These are phyloP conservation scores for Phytomonas serpens DNA, from an alignment of 208 protist genomes.

Conservation along the genomic window DNA sequence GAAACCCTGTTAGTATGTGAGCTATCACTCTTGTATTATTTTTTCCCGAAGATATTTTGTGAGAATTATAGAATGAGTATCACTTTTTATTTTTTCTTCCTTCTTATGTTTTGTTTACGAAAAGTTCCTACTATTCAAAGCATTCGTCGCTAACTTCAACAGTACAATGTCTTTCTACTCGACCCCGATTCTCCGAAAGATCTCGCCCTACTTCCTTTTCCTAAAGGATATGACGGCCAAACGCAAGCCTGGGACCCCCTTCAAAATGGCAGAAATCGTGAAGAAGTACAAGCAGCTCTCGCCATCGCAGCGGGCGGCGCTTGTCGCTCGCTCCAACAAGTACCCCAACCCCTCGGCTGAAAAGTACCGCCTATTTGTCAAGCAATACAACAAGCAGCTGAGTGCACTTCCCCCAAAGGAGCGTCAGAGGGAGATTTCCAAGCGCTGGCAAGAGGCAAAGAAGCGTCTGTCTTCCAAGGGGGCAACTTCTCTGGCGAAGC, in stretches of 20 bases:
- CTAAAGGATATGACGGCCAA: not conserved
- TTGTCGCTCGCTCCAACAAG: not conserved
- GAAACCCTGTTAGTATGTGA: not conserved
- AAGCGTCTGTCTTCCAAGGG: not conserved
- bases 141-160: not conserved
- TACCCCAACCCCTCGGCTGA: not conserved
- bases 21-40: not conserved
- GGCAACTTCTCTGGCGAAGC: not conserved
- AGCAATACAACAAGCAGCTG: not conserved
- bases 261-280: not conserved
- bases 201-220: not conserved
- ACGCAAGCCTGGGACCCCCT: not conserved
- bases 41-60: not conserved
- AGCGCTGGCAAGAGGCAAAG: not conserved
- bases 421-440: not conserved
- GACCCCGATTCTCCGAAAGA: not conserved
- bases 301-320: not conserved
- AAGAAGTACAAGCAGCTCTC: not conserved
- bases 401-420: not conserved
- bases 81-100: not conserved
- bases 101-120: not conserved
- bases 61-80: not conserved
- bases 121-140: not conserved
- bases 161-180: slow-evolving; percentile 7
- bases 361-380: not conserved